Conservation (phyloP, 2,329 filamentous ascomycete genomes). For the Xylariales sp. region DNA sequence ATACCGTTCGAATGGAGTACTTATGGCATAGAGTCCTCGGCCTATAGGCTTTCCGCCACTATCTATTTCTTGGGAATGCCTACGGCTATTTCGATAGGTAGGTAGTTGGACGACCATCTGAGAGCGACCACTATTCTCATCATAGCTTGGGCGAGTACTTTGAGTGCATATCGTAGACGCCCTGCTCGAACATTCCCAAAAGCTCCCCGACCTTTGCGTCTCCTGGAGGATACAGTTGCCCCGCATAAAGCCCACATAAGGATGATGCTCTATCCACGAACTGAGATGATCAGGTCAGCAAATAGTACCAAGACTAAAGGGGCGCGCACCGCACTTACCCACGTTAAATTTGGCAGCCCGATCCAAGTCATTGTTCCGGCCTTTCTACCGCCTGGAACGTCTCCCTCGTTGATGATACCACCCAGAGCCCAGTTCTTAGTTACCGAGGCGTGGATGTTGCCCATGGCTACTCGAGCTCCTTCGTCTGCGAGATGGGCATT, state of each 20-base stretch:
- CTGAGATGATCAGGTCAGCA: slow-evolving; percentile 31
- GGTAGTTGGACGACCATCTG: not conserved
- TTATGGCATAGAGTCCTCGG: not conserved
- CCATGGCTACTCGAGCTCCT: slow-evolving; percentile 36
- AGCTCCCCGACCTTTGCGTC: slow-evolving; percentile 37
- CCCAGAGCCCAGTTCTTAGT: slow-evolving; percentile 38
- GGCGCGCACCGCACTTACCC: slow-evolving; percentile 29
- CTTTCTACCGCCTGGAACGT: slow-evolving; percentile 39
- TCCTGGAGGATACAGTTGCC: slow-evolving; percentile 38
- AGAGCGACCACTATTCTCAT: not conserved
- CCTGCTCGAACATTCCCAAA: slow-evolving; percentile 35
- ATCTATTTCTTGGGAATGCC: not conserved
- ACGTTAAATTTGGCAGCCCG: slow-evolving; percentile 38
- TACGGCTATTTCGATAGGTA: not conserved
- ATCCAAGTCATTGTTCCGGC: slow-evolving; percentile 41
- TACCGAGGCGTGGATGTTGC: slow-evolving; percentile 33
- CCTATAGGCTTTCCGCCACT: not conserved
- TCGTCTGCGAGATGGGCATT: slow-evolving; percentile 28
- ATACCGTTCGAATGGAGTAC: not conserved
- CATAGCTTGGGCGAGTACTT: slow-evolving; percentile 24
- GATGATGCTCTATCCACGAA: slow-evolving; percentile 39
- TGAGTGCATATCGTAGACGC: slow-evolving; percentile 36
- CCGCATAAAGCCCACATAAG: slow-evolving; percentile 39
- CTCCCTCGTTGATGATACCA: slow-evolving; percentile 40
- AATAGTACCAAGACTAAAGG: not conserved